phyloP scores from a whole-genome alignment of 139 green algal species.

The Trebouxia sp. region DNA sequence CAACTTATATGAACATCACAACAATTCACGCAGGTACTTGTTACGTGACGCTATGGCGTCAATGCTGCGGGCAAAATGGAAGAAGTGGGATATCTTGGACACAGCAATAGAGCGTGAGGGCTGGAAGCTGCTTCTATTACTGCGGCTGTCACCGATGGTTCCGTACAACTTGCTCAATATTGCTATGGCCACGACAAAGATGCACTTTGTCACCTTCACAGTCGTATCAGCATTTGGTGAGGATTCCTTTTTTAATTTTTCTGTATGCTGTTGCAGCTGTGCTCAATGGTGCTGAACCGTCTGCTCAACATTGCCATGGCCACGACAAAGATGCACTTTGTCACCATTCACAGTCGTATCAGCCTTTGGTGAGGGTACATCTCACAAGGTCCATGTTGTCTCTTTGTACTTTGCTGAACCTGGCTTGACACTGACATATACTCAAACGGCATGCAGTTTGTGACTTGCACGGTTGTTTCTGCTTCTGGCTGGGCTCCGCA shows the following conservation, averaged over 20 bases:
- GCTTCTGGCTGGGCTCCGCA: no score
- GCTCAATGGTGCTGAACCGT: conserved; percentile 59
- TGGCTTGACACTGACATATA: neutral
- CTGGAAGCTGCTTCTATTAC: conserved; percentile 54
- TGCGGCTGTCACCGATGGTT: conserved; percentile 58
- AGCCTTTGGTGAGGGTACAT: conserved; percentile 36
- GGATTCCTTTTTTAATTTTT: neutral
- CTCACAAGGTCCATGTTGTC: no score
- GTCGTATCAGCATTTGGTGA: conserved; percentile 44
- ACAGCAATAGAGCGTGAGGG: conserved; percentile 54
- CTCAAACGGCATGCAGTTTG: neutral
- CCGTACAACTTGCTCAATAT: conserved; percentile 73
- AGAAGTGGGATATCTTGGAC: conserved; percentile 61
- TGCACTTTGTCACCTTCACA: conserved; percentile 52
- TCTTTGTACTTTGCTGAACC: neutral
- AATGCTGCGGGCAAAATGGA: conserved; percentile 49
- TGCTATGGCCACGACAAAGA: conserved; percentile 50
- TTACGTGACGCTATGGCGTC: conserved; percentile 50
- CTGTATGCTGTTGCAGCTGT: neutral
- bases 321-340: conserved; percentile 53
- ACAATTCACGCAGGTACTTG: conserved; percentile 55
- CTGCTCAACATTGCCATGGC: conserved; percentile 65
- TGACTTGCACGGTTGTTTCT: neutral
- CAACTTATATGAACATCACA: no score
- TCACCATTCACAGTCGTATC: conserved; percentile 47